Evolutionary conservation across 345 rosid genomes (phyloP).

Genomic region (Dovyalis caffra): DNA sequence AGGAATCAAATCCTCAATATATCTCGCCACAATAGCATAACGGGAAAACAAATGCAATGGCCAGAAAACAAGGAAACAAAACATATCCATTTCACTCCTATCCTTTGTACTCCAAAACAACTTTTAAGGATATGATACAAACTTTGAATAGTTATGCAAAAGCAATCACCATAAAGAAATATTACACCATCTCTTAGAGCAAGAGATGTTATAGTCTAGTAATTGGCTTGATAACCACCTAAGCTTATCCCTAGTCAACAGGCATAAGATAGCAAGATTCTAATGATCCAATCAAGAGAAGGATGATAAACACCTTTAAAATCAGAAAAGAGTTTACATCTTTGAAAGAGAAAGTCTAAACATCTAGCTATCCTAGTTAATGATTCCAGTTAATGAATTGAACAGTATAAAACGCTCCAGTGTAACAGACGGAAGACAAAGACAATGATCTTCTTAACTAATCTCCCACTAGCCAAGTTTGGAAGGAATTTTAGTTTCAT

Average conservation of each 20-base stretch:
- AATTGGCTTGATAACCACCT: not conserved
- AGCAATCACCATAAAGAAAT: no score
- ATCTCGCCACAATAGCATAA: not conserved
- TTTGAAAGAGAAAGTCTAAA: not conserved
- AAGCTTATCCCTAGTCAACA: not conserved
- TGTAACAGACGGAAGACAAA: not conserved
- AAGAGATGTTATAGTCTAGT: not conserved
- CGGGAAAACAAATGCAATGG: not conserved
- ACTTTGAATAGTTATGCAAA: no score
- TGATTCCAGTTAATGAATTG: not conserved
- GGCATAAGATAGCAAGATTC: not conserved
- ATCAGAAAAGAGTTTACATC: not conserved
- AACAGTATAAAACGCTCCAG: not conserved
- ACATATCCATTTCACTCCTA: not conserved
- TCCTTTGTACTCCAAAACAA: not conserved
- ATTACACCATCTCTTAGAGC: not conserved
- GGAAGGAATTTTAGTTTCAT: no score
- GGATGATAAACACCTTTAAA: not conserved
- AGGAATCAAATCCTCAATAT: not conserved
- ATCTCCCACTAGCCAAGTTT: not conserved
- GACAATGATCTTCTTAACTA: not conserved
- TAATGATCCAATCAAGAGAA: not conserved
- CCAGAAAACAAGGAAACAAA: not conserved
- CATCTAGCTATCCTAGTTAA: not conserved
- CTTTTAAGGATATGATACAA: not conserved